These are phyloP conservation scores for Catenaria anguillulae DNA, from an alignment of 371 early-diverging fungal genomes.

Conservation along the genomic window DNA sequence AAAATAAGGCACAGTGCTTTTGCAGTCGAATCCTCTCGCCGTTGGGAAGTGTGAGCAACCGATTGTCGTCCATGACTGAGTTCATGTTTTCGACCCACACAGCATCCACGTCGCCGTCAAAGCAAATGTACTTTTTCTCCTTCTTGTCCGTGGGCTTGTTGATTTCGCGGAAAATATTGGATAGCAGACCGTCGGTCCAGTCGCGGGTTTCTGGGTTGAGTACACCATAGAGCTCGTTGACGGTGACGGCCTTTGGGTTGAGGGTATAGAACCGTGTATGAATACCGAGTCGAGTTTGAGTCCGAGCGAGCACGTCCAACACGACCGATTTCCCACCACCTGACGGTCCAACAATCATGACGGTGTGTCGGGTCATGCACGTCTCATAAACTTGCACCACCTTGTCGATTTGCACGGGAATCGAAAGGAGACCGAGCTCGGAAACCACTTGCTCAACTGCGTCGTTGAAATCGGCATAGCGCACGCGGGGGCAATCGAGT, in stretches of 20 bases:
- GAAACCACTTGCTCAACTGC: slow-evolving; percentile 34
- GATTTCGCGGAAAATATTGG: slow-evolving; percentile 41
- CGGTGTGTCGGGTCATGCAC: slow-evolving; percentile 39
- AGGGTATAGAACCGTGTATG: slow-evolving; percentile 31
- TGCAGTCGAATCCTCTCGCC: slow-evolving; percentile 47
- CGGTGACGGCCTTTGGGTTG: slow-evolving; percentile 43
- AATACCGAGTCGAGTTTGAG: slow-evolving; percentile 36
- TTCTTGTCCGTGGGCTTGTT: slow-evolving; percentile 40
- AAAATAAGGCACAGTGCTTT: slow-evolving; percentile 37
- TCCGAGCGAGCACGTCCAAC: slow-evolving; percentile 35
- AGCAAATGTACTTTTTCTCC: slow-evolving; percentile 44
- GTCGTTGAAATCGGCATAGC: slow-evolving; percentile 39
- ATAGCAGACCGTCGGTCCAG: slow-evolving; percentile 47
- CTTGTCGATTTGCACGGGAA: slow-evolving; percentile 41
- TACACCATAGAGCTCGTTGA: slow-evolving; percentile 38
- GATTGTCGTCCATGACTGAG: slow-evolving; percentile 47
- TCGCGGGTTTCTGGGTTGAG: slow-evolving; percentile 39
- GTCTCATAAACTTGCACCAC: slow-evolving; percentile 47
- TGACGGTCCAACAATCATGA: slow-evolving; percentile 43
- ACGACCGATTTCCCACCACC: slow-evolving; percentile 44
- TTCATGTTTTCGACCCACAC: slow-evolving; percentile 58
- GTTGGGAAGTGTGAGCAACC: slow-evolving; percentile 38
- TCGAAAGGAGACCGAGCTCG: slow-evolving; percentile 27
- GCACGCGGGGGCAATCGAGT: slow-evolving; percentile 39
- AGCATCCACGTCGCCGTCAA: slow-evolving; percentile 45